These are phyloP conservation scores for Candida koratica DNA, from an alignment of 805 yeast genomes.

Conservation along the genomic window DNA sequence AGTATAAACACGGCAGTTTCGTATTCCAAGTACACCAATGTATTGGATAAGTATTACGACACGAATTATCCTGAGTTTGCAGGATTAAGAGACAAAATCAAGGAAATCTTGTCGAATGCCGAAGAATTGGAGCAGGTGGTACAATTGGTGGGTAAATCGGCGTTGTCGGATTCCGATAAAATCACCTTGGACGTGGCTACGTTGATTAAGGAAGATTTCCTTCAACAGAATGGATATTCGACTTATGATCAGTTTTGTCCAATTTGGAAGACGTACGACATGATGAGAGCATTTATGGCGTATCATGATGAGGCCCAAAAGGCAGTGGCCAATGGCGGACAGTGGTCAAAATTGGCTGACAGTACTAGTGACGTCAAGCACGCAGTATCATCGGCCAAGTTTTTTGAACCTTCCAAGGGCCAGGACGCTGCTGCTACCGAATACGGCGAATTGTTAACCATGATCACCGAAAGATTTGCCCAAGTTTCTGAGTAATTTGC, in stretches of 20 bases:
- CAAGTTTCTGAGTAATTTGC: constrained; percentile 78
- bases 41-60: constrained; percentile 82
- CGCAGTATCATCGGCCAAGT: constrained; percentile 89
- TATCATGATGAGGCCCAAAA: constrained; percentile 97
- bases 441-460: constrained; percentile 69
- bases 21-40: constrained; percentile 92
- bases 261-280: constrained; percentile 96
- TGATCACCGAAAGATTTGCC: constrained; percentile 86
- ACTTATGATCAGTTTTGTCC: constrained; percentile 99
- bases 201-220: constrained; percentile 93
- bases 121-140: constrained; percentile 99
- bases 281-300: constrained; percentile 93
- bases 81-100: constrained; percentile 80
- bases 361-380: constrained; percentile 89
- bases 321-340: constrained; percentile 89
- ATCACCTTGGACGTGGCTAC: constrained; percentile 90
- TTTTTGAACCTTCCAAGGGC: constrained; percentile 93
- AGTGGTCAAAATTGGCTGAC: constrained; percentile 90
- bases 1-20: constrained; percentile 95
- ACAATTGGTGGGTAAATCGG: constrained; percentile 98
- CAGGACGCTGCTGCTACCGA: constrained; percentile 70
- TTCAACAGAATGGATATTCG: constrained; percentile 99
- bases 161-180: constrained; percentile 93
- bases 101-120: constrained; percentile 92
- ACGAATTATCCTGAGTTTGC: constrained; percentile 88